Conservation (phyloP, 1,139 yeast genomes). For the Meyerozyma guilliermondii region DNA sequence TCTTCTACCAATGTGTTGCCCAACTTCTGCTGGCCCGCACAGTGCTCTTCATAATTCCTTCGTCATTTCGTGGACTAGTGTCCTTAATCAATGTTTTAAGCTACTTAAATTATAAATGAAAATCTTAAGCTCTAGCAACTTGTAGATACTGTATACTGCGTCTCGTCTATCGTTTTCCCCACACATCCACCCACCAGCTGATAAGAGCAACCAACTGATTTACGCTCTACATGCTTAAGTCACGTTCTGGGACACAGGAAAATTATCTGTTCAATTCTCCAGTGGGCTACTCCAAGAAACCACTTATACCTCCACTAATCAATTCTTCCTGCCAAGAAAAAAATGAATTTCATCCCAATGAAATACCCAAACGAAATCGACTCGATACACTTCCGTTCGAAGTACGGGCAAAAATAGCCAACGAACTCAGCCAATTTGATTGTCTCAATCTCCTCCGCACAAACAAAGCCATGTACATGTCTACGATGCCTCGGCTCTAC, state of each 20-base stretch:
- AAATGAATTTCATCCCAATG: neutral
- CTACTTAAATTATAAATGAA: no score
- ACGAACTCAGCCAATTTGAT: slow-evolving; percentile 38
- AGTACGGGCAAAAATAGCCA: slow-evolving; percentile 25
- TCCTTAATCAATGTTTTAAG: slow-evolving; percentile 1
- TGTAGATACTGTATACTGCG: no score
- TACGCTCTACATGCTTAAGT: neutral
- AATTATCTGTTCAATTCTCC: slow-evolving; percentile 11
- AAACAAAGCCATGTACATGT: slow-evolving; percentile 22
- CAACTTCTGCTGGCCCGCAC: slow-evolving; percentile 24
- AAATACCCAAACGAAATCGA: slow-evolving; percentile 4
- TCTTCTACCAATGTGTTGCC: slow-evolving; percentile 18
- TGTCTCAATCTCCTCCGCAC: slow-evolving; percentile 30
- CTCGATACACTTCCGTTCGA: slow-evolving; percentile 35
- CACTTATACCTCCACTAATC: slow-evolving; percentile 7
- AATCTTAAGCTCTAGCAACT: no score
- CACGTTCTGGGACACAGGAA: neutral
- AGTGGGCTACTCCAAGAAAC: slow-evolving; percentile 23
- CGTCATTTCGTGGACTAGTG: neutral
- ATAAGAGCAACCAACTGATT: neutral
- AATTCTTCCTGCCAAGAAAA: neutral
- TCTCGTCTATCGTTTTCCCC: neutral
- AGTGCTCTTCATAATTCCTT: neutral
- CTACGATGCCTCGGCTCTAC: slow-evolving; percentile 31
- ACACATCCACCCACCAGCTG: neutral